Base-by-base conservation (phyloP, 202 grass and related monocot genomes). In the Panicum hallii region DNA sequence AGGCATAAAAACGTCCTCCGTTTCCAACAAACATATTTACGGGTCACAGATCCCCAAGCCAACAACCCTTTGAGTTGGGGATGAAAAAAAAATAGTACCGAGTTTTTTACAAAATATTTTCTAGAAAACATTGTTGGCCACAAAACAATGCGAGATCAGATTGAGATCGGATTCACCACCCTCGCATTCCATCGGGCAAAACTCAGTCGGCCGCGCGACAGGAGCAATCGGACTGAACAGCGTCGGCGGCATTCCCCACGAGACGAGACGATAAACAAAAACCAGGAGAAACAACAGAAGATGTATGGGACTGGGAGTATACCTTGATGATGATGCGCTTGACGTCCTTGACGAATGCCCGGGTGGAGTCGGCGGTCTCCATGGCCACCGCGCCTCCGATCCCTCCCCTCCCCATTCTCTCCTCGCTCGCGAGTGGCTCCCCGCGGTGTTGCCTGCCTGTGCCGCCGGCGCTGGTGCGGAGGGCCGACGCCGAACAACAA, bases 301-400 rank as follows among this genome's bases (percentile, higher is more conserved):
- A 70, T 26, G 11, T 13, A 54, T 2, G 36, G 2, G 3, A 4
- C 42, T 2, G 36, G 2, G 3, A 4, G 36, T 38, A 38, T 19
- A 99, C 97, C 83, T 99, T 99, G 52, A 99, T 82, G 77, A 99
- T 30, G 70, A 99, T 58, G 45, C 97, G 91, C 77, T 85, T 93
- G 16, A 99, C 93, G 64, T 91, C 87, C 61, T 62, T 91, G 50
- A 96, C 72, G 87, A 99, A 99, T 54, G 16, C 50, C 32, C 97
- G 61, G 67, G 84, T 75, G 6, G 90, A 68, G 83, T 99, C 93
- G 88, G 87, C 90, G 71, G 83, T 82, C 74, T 87, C 89, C 78
- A 96, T 79, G 91, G 20, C 91, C 73, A 17, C 92, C 85, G 76
- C 83, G 15, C 44, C 90, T 65, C 89, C 50, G 95, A 98, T 89